A percentile compares a stretch with the other conserved stretches of the same genome.
Evolutionary conservation across 768 basidiomycete species (phyloP).

Genomic region (Termitomyces sp.): DNA sequence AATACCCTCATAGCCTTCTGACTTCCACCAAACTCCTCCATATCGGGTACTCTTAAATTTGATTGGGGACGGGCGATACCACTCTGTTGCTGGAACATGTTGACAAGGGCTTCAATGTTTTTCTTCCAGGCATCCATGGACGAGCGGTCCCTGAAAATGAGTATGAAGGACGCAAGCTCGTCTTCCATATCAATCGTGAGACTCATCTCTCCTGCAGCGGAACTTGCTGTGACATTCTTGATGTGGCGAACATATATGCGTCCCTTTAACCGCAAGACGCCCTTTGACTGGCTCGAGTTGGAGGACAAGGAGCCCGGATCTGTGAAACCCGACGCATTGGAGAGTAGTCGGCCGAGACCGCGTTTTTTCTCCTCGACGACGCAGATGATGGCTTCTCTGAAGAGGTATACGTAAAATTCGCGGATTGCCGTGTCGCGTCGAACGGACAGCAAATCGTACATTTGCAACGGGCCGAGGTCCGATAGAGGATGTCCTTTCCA

Average conservation of each 20-base stretch:
- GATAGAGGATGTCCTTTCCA: constrained; percentile 95
- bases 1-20: constrained; percentile 76
- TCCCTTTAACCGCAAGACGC: constrained; percentile 87
- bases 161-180: constrained; percentile 92
- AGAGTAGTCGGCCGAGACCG: constrained; percentile 68
- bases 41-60: constrained; percentile 40
- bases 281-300: constrained; percentile 39
- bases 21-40: constrained; percentile 77
- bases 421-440: constrained; percentile 85
- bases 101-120: constrained; percentile 76
- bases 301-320: constrained; percentile 44
- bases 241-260: constrained; percentile 96
- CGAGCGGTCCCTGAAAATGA: constrained; percentile 89
- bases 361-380: constrained; percentile 96
- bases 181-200: constrained; percentile 98
- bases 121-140: constrained; percentile 86
- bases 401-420: constrained; percentile 95
- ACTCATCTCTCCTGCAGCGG: constrained; percentile 77
- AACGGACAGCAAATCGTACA: constrained; percentile 89
- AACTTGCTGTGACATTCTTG: constrained; percentile 79
- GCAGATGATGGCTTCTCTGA: constrained; percentile 97
- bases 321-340: constrained; percentile 52
- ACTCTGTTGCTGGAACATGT: constrained; percentile 58
- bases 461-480: constrained; percentile 81
- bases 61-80: constrained; percentile 29